Percentiles rank a stretch among this genome's conserved stretches.
These are phyloP conservation scores for Pichia occidentalis DNA, from an alignment of 805 yeast genomes.

Conservation along the genomic window DNA sequence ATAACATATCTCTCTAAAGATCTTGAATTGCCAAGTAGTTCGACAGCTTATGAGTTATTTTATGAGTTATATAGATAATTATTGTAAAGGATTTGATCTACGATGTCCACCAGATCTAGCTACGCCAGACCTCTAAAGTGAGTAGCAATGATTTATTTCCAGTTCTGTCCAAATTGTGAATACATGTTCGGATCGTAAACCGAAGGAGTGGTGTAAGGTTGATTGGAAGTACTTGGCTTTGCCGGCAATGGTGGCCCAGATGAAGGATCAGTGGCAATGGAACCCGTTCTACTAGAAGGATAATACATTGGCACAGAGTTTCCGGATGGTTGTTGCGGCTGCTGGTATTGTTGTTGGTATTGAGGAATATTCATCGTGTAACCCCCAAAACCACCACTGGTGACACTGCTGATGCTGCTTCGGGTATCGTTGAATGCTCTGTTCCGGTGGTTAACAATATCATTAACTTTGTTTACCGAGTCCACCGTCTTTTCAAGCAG, in stretches of 20 bases:
- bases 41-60: too few relatives aligned
- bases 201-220: conserved; percentile 45
- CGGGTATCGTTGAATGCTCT: conserved; percentile 20
- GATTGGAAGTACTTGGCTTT: conserved; percentile 24
- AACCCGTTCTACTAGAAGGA: not conserved
- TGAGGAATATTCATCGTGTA: conserved; percentile 6
- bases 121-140: too few relatives aligned
- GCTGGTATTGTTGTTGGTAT: not conserved
- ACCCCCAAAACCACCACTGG: conserved; percentile 14
- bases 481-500: conserved; percentile 31
- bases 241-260: conserved; percentile 26
- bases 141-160: too few relatives aligned
- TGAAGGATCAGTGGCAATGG: too few relatives aligned
- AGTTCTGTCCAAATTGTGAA: conserved; percentile 27
- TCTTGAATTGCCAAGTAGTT: too few relatives aligned
- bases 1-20: too few relatives aligned
- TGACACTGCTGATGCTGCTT: not conserved
- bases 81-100: too few relatives aligned
- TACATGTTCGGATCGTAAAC: conserved; percentile 44
- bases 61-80: too few relatives aligned
- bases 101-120: too few relatives aligned
- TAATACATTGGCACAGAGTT: not conserved
- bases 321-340: conserved; percentile 6
- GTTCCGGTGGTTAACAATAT: conserved; percentile 26
- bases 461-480: conserved; percentile 23